phyloP scores from a whole-genome alignment of 1,284 basidiomycete genomes.

The Irpex sp. region DNA sequence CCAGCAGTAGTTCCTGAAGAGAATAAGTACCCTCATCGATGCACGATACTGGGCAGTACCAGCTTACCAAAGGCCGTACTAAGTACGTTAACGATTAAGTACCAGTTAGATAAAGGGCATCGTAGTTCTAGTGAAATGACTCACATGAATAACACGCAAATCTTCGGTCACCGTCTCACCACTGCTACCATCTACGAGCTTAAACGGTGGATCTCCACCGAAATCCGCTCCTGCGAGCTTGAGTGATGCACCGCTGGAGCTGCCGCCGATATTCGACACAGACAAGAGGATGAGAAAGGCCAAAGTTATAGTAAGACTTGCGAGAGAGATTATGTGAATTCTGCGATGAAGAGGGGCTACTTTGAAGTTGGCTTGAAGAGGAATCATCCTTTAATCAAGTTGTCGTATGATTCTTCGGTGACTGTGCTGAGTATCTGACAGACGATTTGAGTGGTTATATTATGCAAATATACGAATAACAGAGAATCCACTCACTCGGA shows the following conservation, averaged over 20 bases:
- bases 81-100: background rate
- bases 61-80: background rate
- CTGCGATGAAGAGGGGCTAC: background rate
- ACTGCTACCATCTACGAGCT: background rate
- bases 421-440: no score
- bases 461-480: background rate
- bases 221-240: background rate
- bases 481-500: no score
- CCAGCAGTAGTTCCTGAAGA: conserved; percentile 1
- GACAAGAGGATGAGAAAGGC: background rate
- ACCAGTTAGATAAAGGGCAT: no score
- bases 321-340: background rate
- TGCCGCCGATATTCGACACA: background rate
- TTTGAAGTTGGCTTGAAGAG: background rate
- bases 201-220: background rate
- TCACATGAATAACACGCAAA: background rate
- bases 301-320: background rate
- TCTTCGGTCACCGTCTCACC: background rate
- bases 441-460: no score
- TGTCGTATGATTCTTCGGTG: no score
- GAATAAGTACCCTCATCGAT: background rate
- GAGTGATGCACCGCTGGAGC: background rate
- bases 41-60: background rate
- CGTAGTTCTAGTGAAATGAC: background rate
- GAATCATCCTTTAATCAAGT: background rate